These are phyloP conservation scores for Daedaleopsis sinensis DNA, from an alignment of 768 basidiomycete genomes.

Conservation along the genomic window DNA sequence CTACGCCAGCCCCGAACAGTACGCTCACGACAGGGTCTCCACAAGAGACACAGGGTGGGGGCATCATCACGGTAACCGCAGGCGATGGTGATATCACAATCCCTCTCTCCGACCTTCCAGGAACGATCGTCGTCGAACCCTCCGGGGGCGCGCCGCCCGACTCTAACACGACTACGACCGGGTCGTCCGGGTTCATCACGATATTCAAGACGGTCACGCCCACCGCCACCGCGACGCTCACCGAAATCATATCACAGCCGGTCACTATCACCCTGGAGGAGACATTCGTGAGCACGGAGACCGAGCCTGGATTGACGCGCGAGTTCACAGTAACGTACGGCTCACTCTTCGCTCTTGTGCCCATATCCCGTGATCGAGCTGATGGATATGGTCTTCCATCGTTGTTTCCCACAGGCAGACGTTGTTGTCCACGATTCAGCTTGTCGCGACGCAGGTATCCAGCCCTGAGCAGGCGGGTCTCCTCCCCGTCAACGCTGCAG, in stretches of 20 bases:
- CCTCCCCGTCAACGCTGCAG: constrained; percentile 27
- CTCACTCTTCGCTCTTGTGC: neutral
- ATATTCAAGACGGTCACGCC: constrained; percentile 29
- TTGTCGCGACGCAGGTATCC: constrained; percentile 18
- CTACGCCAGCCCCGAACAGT: neutral
- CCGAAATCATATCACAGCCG: constrained; percentile 22
- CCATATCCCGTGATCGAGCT: neutral
- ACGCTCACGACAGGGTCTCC: neutral
- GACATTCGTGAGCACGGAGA: constrained; percentile 22
- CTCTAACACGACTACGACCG: constrained; percentile 14
- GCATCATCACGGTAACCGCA: constrained; percentile 11
- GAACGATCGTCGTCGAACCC: constrained; percentile 16
- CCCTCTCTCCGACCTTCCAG: constrained; percentile 10
- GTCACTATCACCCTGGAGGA: constrained; percentile 23
- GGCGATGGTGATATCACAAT: constrained; percentile 17
- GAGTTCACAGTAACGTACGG: constrained; percentile 23
- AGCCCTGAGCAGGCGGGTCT: constrained; percentile 23
- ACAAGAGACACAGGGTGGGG: neutral
- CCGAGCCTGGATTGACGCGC: constrained; percentile 18
- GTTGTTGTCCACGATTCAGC: constrained; percentile 22
- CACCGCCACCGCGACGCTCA: constrained; percentile 24
- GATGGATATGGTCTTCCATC: neutral
- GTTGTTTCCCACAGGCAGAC: constrained; percentile 11
- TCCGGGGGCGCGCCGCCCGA: constrained; percentile 14
- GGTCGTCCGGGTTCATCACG: constrained; percentile 23